A percentile compares a stretch with the other conserved stretches of the same genome.
Evolutionary conservation across 169 alveolate species (phyloP).

Genomic region (Cryptosporidium parvum): DNA sequence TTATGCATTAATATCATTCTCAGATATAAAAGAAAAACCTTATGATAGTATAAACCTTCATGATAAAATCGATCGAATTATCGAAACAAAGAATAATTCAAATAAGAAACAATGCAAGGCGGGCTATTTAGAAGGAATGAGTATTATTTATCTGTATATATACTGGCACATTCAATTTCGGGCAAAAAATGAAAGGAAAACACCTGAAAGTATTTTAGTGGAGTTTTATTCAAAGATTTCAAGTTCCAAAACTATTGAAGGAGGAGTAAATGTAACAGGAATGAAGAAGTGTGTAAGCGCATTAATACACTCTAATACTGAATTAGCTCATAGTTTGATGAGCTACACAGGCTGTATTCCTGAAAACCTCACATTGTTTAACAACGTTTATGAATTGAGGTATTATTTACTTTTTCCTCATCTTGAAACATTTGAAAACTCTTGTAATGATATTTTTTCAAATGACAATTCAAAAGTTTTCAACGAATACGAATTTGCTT

Average conservation of each 20-base stretch:
- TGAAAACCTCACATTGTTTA: not conserved
- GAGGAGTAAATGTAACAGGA: not conserved
- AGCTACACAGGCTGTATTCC: not conserved
- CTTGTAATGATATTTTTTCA: conserved; percentile 3
- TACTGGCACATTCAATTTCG: conserved; percentile 38
- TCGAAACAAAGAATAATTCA: not conserved
- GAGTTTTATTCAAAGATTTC: conserved; percentile 18
- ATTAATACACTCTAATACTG: conserved; percentile 7
- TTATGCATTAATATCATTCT: not conserved
- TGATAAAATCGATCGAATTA: not conserved
- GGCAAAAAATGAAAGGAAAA: conserved; percentile 19
- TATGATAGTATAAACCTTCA: not conserved
- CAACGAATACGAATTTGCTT: not conserved
- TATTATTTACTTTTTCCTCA: conserved; percentile 38
- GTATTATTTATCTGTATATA: conserved; percentile 20
- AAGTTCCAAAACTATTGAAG: not conserved
- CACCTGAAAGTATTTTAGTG: conserved; percentile 4
- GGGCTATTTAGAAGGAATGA: conserved; percentile 15
- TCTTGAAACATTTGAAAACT: conserved; percentile 21
- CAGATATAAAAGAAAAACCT: conserved; percentile 13
- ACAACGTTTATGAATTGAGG: not conserved
- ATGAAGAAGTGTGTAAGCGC: conserved; percentile 7
- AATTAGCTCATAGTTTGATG: not conserved
- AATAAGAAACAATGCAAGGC: not conserved
- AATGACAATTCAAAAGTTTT: not conserved